Evolutionary conservation across 768 basidiomycete species (phyloP).

Genomic region (Collybiopsis confluens): DNA sequence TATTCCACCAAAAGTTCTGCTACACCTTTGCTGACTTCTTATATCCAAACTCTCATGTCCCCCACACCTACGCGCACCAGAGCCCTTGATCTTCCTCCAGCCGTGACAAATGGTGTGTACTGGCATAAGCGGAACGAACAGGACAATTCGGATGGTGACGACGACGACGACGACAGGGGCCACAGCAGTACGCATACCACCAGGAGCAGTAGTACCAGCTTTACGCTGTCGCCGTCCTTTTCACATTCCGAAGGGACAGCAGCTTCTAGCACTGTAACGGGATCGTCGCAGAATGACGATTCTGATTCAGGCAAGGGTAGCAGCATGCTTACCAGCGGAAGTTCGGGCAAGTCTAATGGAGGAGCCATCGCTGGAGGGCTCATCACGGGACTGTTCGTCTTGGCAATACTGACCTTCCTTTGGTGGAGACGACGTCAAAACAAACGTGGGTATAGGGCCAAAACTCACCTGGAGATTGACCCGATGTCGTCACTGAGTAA

Average conservation of each 20-base stretch:
- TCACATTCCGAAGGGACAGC: background rate
- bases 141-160: slow-evolving; percentile 23
- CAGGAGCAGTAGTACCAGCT: background rate
- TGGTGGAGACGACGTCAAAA: background rate
- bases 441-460: too few relatives aligned
- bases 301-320: background rate
- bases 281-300: background rate
- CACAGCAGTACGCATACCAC: background rate
- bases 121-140: background rate
- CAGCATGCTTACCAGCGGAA: background rate
- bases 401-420: background rate
- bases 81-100: background rate
- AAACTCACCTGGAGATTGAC: background rate
- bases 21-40: background rate
- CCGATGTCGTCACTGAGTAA: slow-evolving; percentile 2
- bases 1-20: too few relatives aligned
- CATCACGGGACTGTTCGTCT: background rate
- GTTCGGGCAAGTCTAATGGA: background rate
- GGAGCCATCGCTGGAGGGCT: background rate
- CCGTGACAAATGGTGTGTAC: background rate
- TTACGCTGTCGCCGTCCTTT: background rate
- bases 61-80: background rate
- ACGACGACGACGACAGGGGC: background rate
- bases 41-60: background rate
- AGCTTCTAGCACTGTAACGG: background rate